Evolutionary conservation across 2,329 filamentous ascomycete genomes (phyloP).

Genomic region (Zymoseptoria ardabiliae): DNA sequence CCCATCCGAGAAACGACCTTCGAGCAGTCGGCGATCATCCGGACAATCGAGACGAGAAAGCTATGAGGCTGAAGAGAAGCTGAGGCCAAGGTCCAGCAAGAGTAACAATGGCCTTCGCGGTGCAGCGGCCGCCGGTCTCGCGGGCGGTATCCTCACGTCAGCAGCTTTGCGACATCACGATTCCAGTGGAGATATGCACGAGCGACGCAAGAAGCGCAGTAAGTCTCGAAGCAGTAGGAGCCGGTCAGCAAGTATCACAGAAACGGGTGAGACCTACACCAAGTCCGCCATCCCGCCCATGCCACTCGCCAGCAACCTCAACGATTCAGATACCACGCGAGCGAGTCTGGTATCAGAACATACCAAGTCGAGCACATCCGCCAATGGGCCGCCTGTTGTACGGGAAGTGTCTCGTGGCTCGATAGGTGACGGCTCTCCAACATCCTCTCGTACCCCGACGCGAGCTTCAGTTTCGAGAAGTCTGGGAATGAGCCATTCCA

Average conservation of each 20-base stretch:
- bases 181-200: constrained; percentile 50
- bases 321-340: constrained; percentile 78
- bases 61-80: constrained; percentile 39
- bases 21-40: constrained; percentile 23
- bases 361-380: constrained; percentile 62
- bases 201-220: constrained; percentile 41
- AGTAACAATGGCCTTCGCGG: constrained; percentile 39
- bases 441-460: constrained; percentile 53
- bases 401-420: constrained; percentile 58
- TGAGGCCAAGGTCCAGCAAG: constrained; percentile 49
- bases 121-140: constrained; percentile 47
- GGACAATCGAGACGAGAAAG: constrained; percentile 21
- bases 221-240: constrained; percentile 46
- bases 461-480: constrained; percentile 51
- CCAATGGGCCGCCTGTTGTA: constrained; percentile 51
- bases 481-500: constrained; percentile 60
- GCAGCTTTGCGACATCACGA: constrained; percentile 58
- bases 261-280: constrained; percentile 46
- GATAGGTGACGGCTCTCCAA: constrained; percentile 48
- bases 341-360: constrained; percentile 79
- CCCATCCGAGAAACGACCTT: constrained; percentile 21
- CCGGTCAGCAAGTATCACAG: constrained; percentile 43
- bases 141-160: constrained; percentile 52
- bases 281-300: constrained; percentile 59
- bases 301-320: constrained; percentile 80